These are phyloP conservation scores for Apiotrichum akiyoshidainum DNA, from an alignment of 1,284 basidiomycete species.

Conservation along the genomic window DNA sequence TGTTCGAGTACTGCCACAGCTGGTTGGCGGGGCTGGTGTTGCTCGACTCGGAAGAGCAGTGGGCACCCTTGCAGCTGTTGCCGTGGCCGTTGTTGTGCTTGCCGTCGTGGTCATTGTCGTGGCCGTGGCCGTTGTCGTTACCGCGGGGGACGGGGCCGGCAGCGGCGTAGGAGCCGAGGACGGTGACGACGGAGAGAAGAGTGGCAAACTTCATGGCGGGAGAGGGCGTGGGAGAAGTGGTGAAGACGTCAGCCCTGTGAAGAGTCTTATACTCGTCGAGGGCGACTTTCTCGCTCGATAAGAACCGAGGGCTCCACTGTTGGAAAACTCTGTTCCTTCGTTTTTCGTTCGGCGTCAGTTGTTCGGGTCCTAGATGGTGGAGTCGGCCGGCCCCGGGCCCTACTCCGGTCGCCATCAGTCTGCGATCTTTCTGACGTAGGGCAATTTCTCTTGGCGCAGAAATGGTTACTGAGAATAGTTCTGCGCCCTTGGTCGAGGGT, in stretches of 20 bases:
- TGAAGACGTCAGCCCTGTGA: background rate
- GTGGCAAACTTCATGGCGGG: conserved; percentile 2
- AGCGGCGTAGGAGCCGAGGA: background rate
- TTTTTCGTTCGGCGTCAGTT: too few relatives aligned
- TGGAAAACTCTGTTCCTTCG: too few relatives aligned
- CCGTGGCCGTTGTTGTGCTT: background rate
- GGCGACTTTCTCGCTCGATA: too few relatives aligned
- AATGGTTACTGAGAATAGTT: too few relatives aligned
- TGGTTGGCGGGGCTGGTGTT: conserved; percentile 2
- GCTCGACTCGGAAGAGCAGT: background rate
- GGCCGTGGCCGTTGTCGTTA: background rate
- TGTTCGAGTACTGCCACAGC: conserved; percentile 17
- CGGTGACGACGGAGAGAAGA: conserved; percentile 2
- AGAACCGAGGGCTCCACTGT: too few relatives aligned
- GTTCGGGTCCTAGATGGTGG: too few relatives aligned
- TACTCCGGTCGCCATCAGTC: too few relatives aligned
- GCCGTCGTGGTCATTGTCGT: background rate
- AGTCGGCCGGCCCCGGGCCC: too few relatives aligned
- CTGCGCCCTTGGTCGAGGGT: too few relatives aligned
- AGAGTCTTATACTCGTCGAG: too few relatives aligned
- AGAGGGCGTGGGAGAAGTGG: background rate
- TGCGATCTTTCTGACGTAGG: too few relatives aligned
- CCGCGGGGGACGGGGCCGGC: background rate
- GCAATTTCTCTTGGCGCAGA: too few relatives aligned
- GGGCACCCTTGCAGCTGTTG: background rate